Base-by-base conservation (phyloP, 768 basidiomycete genomes). In the Naganishia vishniacii region DNA sequence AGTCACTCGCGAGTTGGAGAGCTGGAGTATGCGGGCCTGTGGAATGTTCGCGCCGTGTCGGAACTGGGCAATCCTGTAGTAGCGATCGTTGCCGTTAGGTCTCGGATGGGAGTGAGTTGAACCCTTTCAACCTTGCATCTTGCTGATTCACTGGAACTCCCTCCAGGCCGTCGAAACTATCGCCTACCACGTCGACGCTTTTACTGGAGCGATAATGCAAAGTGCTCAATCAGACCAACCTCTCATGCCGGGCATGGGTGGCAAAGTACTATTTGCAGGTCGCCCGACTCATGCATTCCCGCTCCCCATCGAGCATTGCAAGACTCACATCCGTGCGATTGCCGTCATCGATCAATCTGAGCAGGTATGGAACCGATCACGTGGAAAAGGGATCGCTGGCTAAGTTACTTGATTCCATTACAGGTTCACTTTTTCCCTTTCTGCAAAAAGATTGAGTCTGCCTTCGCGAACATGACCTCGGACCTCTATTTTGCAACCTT, bases 1-100 rank as follows among this genome's bases (percentile, higher is more conserved):
- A 88, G 87, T 1, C 86, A 84, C 83, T 37, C 53, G 6, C 16
- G 37, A 4, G 25, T 56, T 1, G 53, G 53, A 1, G 53, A 56
- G 53, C 44, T 72, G 45, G 60, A 70, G 5, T 64, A 76, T 15
- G 46, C 66, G 31, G 73, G 69, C 8, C 59, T 75, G 32, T 76
- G 70, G 73, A 65, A 65, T 26, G 75, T 73, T 3, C 65, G 76
- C 32, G 67, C 66, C 28, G 66, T 68, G 0, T 48, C 60, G 18
- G 71, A 67, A 62, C 64, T 34, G 37, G 71, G 44, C 11, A 62
- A 61, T 16, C 71, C 73, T 12, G 68, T 71, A 20, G 37, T 76
- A 29, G 67, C 69, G 4, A 62, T 75, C 4, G 32, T 74, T 25
- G 72, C 71, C 12, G 64, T 63, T 0, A 65, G 67, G 56, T 68